phyloP scores from a whole-genome alignment of 768 basidiomycete species.

The Coprinellus aureogranulatus region DNA sequence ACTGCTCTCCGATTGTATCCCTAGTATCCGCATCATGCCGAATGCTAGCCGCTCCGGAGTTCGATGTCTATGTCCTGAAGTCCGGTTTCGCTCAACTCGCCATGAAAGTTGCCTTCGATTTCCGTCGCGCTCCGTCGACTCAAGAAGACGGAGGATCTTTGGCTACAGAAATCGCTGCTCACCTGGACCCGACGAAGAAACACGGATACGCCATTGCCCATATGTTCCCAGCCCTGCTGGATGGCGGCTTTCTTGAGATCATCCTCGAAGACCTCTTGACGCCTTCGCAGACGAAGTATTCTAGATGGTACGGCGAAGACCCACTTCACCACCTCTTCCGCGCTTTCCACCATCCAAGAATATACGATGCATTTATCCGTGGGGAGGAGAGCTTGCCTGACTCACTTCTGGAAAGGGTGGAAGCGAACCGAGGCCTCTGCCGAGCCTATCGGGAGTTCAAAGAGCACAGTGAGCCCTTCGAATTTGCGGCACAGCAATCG shows the following conservation, averaged over 20 bases:
- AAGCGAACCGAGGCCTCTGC: too few relatives aligned
- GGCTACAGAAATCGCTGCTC: background rate
- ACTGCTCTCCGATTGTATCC: background rate
- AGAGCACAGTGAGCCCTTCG: too few relatives aligned
- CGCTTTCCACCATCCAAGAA: background rate
- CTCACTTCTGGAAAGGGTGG: too few relatives aligned
- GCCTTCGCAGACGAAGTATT: background rate
- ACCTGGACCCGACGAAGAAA: background rate
- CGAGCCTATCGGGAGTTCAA: too few relatives aligned
- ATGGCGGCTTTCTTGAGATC: background rate
- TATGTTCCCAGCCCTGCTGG: background rate
- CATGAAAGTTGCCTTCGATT: background rate
- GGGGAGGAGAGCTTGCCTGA: too few relatives aligned
- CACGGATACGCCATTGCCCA: background rate
- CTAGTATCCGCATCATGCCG: background rate
- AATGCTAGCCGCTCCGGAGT: background rate
- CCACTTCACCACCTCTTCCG: background rate
- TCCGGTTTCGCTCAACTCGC: background rate
- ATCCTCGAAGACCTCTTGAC: background rate
- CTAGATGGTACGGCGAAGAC: background rate
- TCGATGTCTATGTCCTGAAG: background rate
- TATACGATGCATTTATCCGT: background rate
- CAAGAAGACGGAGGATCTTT: background rate
- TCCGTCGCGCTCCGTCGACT: background rate
- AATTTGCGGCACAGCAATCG: too few relatives aligned